A percentile compares a stretch with the other conserved stretches of the same genome.
Conservation (phyloP, 2,329 filamentous ascomycete species). For the Phialemonium atrogriseum region DNA sequence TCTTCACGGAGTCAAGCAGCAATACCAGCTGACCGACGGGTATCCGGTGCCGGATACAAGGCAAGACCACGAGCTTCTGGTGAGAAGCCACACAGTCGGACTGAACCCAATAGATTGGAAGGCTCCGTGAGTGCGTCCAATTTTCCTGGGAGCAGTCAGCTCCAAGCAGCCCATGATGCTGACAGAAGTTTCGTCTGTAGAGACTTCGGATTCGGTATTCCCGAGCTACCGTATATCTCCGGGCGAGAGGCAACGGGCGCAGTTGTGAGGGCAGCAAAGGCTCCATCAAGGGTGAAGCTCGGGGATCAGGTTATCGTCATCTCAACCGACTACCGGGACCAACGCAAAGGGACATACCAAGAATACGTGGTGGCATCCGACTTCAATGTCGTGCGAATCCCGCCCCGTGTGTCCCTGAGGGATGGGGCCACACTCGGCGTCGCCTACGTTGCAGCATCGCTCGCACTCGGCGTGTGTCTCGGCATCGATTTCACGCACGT, state of each 20-base stretch:
- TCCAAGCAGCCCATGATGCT: constrained; percentile 3
- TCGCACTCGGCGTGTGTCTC: constrained; percentile 61
- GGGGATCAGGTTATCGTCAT: constrained; percentile 57
- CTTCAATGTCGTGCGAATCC: constrained; percentile 58
- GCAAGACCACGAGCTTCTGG: constrained; percentile 42
- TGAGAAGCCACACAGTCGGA: constrained; percentile 58
- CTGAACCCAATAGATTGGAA: constrained; percentile 75
- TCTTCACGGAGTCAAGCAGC: constrained; percentile 19
- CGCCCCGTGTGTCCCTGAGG: constrained; percentile 40
- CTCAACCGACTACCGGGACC: constrained; percentile 66
- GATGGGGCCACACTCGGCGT: constrained; percentile 59
- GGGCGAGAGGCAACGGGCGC: constrained; percentile 62
- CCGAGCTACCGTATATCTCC: constrained; percentile 58
- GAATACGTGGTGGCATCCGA: constrained; percentile 57
- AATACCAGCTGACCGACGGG: constrained; percentile 18
- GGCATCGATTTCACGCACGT: constrained; percentile 55
- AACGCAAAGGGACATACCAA: constrained; percentile 64
- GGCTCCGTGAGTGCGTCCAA: constrained; percentile 47
- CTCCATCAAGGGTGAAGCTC: constrained; percentile 38
- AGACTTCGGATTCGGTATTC: constrained; percentile 64
- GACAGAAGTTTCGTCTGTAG: constrained; percentile 17
- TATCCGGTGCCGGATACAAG: constrained; percentile 18
- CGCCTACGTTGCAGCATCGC: constrained; percentile 59
- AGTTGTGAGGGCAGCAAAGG: constrained; percentile 39
- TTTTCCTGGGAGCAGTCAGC: not conserved